These are phyloP conservation scores for Atkinsonella hypoxylon DNA, from an alignment of 2,329 filamentous ascomycete species.

Conservation along the genomic window DNA sequence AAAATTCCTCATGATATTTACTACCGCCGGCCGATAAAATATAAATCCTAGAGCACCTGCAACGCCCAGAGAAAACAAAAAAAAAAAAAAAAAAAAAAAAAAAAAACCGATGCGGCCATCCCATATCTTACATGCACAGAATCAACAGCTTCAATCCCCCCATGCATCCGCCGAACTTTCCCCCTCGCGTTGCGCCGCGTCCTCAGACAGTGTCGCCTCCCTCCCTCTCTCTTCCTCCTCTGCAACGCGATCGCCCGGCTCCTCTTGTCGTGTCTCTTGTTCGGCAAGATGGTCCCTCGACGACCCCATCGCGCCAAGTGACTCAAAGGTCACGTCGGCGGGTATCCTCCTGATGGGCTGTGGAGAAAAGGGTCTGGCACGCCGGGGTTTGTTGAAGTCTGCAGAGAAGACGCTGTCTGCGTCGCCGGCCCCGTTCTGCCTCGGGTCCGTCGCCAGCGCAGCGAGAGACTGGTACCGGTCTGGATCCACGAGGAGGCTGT, in stretches of 20 bases:
- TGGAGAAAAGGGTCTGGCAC: conserved; percentile 48
- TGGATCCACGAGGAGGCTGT: conserved; percentile 41
- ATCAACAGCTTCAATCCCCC: not conserved
- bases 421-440: conserved; percentile 22
- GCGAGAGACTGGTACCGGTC: conserved; percentile 48
- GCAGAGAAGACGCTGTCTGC: conserved; percentile 40
- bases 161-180: conserved; percentile 1
- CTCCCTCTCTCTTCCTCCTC: not conserved
- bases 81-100: too few relatives aligned
- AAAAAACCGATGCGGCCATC: not conserved
- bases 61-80: not conserved
- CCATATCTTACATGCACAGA: not conserved
- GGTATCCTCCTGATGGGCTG: conserved; percentile 33
- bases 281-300: not conserved
- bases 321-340: conserved; percentile 29
- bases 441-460: conserved; percentile 26
- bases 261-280: conserved; percentile 1
- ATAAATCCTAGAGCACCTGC: not conserved
- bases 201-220: not conserved
- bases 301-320: conserved; percentile 17
- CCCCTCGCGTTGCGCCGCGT: not conserved
- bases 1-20: not conserved
- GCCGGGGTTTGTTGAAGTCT: conserved; percentile 41
- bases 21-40: not conserved
- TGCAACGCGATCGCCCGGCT: conserved; percentile 3